Conservation (phyloP, 257 asterid species). For the Handroanthus guayacan region DNA sequence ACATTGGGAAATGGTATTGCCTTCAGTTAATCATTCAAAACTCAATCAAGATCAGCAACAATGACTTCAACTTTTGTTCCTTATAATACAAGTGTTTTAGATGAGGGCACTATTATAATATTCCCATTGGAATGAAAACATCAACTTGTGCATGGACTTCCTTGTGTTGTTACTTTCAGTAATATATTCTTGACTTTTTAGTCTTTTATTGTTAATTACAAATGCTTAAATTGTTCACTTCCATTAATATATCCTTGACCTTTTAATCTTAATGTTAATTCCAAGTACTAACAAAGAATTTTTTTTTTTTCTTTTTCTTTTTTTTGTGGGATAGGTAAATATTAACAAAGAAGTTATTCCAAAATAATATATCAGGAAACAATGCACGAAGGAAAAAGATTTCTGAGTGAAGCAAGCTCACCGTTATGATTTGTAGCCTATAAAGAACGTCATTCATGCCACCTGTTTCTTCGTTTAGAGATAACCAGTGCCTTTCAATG, state of each 20-base stretch:
- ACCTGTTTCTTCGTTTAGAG: constrained; percentile 92
- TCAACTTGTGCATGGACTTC: neutral
- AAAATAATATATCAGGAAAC: neutral
- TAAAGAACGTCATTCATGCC: constrained; percentile 98
- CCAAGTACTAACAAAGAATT: neutral
- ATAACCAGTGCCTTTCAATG: constrained; percentile 84
- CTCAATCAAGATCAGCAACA: constrained; percentile 1
- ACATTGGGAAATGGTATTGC: constrained; percentile 7
- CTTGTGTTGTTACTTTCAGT: constrained; percentile 2
- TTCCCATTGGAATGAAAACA: neutral
- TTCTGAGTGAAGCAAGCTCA: constrained; percentile 39
- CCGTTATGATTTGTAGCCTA: constrained; percentile 69
- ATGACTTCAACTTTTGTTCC: neutral
- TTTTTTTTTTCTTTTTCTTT: too few species aligned
- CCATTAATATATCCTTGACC: neutral
- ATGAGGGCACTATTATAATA: neutral
- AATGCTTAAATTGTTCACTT: neutral
- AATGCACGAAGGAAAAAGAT: neutral
- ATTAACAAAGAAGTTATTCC: constrained; percentile 2
- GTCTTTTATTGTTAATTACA: neutral
- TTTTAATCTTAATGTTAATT: neutral
- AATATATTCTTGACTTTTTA: neutral
- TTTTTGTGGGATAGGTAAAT: neutral
- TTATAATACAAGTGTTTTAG: neutral
- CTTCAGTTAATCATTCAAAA: constrained; percentile 13